These are phyloP conservation scores for Epichloe scottii DNA, from an alignment of 2,329 filamentous ascomycete genomes.

Conservation along the genomic window DNA sequence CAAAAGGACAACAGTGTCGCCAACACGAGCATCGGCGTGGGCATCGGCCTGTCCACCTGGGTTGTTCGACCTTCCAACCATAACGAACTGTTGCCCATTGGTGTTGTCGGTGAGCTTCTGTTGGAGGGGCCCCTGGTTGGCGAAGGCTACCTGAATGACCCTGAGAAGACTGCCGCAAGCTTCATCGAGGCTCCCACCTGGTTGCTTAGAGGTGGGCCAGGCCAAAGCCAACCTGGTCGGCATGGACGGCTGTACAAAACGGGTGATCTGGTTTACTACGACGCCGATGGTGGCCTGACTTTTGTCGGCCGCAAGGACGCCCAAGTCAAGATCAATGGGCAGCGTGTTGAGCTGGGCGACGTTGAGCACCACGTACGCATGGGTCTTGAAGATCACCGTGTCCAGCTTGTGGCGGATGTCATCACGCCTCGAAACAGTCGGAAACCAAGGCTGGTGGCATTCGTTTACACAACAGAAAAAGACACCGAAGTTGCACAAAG, in stretches of 20 bases:
- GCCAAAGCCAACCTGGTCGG: conserved; percentile 4
- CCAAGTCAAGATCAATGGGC: conserved; percentile 44
- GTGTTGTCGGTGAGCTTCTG: conserved; percentile 22
- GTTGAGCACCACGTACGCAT: conserved; percentile 9
- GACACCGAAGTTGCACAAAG: no score
- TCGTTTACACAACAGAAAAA: neutral
- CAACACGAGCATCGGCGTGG: conserved; percentile 1
- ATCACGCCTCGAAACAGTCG: no score
- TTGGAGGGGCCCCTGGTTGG: conserved; percentile 33
- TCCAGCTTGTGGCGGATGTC: no score
- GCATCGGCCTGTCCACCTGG: conserved; percentile 3
- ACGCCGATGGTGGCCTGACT: conserved; percentile 19
- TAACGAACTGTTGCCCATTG: conserved; percentile 15
- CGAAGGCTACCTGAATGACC: conserved; percentile 36
- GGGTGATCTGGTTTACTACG: conserved; percentile 32
- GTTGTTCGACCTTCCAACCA: neutral
- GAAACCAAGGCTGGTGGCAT: neutral
- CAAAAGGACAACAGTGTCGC: no score
- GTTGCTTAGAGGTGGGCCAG: conserved; percentile 3
- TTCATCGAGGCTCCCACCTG: conserved; percentile 29
- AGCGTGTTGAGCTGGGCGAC: conserved; percentile 31
- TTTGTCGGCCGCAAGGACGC: conserved; percentile 39
- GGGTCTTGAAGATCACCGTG: no score
- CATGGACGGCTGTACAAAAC: conserved; percentile 26
- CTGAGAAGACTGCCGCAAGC: conserved; percentile 28